phyloP scores from a whole-genome alignment of 2,329 filamentous ascomycete species.

The Cladosporium velox region DNA sequence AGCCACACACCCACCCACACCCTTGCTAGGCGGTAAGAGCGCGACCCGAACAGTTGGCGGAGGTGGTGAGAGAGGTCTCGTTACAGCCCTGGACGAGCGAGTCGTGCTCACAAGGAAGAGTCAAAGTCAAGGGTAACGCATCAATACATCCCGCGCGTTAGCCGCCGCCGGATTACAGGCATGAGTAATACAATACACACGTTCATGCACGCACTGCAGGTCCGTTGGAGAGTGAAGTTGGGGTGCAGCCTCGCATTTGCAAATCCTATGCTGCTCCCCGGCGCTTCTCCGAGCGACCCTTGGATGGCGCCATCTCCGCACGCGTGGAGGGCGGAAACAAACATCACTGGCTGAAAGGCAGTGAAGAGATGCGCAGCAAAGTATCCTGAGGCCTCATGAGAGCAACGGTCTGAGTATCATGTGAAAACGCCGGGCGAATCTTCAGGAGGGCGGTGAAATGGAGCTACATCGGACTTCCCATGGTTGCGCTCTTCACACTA shows the following conservation, averaged over 20 bases:
- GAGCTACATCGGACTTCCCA: not conserved
- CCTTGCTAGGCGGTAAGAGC: conserved; percentile 3
- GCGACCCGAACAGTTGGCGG: not conserved
- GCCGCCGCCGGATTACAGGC: conserved; percentile 6
- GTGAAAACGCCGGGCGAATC: conserved; percentile 1
- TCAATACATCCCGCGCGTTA: conserved; percentile 17
- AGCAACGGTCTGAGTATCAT: not conserved
- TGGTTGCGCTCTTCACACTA: not conserved
- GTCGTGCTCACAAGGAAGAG: not conserved
- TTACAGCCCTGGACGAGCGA: conserved; percentile 1
- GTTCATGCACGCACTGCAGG: conserved; percentile 9
- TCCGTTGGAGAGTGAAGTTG: not conserved
- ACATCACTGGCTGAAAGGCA: not conserved
- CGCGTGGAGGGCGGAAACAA: not conserved
- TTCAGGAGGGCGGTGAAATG: conserved; percentile 10
- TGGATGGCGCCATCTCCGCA: not conserved
- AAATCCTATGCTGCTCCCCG: conserved; percentile 3
- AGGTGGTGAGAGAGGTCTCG: not conserved
- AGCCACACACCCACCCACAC: conserved; percentile 4
- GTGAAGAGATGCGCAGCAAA: not conserved
- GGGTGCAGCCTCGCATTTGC: conserved; percentile 13
- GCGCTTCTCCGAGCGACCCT: not conserved
- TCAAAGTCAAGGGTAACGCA: not conserved
- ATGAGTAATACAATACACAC: conserved; percentile 17
- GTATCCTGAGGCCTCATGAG: not conserved